Evolutionary conservation across 1,284 basidiomycete species (phyloP).

Genomic region (Ustilago nuda): DNA sequence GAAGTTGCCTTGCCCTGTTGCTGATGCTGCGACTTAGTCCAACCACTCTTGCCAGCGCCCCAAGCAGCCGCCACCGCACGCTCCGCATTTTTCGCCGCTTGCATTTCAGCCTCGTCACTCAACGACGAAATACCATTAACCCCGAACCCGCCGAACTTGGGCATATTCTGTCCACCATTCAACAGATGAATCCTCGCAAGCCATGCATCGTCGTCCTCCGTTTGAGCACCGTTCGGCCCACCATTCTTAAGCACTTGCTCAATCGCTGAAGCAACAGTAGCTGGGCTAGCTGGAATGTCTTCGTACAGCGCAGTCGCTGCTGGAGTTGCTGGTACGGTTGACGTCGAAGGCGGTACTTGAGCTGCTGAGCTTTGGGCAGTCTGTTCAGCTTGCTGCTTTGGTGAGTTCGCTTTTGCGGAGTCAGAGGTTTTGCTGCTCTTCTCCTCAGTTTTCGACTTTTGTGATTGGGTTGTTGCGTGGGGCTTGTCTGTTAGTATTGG

Average conservation of each 20-base stretch:
- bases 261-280: conserved; percentile 45
- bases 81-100: conserved; percentile 50
- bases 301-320: conserved; percentile 15
- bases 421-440: not conserved
- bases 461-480: not conserved
- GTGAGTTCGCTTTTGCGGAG: not conserved
- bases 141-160: conserved; percentile 42
- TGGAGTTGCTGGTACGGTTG: not conserved
- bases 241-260: conserved; percentile 44
- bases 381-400: not conserved
- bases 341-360: conserved; percentile 14
- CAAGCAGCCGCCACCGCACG: conserved; percentile 48
- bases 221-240: conserved; percentile 25
- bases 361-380: conserved; percentile 11
- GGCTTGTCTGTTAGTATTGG: not conserved
- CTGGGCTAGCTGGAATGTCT: conserved; percentile 41
- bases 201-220: conserved; percentile 61
- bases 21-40: conserved; percentile 41
- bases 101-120: conserved; percentile 30
- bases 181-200: conserved; percentile 61
- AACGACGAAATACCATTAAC: conserved; percentile 25
- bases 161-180: conserved; percentile 62
- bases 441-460: conserved; percentile 6
- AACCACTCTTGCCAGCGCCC: conserved; percentile 51
- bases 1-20: conserved; percentile 16